A percentile compares a stretch with the other conserved stretches of the same genome.
These are phyloP conservation scores for Daldinia sp. DNA, from an alignment of 2,329 filamentous ascomycete species.

Conservation along the genomic window DNA sequence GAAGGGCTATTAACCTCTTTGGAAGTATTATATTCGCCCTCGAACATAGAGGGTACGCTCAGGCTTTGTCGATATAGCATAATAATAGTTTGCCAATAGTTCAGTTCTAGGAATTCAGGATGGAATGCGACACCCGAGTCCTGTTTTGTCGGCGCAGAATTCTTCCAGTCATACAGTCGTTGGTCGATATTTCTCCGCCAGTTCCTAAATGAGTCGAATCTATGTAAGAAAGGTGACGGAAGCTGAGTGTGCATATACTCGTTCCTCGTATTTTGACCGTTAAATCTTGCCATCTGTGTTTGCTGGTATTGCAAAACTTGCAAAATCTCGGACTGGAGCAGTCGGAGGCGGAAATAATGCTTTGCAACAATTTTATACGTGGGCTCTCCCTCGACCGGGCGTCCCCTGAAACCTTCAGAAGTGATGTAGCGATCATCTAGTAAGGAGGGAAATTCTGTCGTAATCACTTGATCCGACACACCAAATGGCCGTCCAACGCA, in stretches of 20 bases:
- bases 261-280: slow-evolving; percentile 73
- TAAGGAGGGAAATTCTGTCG: slow-evolving; percentile 91
- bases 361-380: slow-evolving; percentile 93
- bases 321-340: slow-evolving; percentile 93
- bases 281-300: slow-evolving; percentile 79
- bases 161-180: slow-evolving; percentile 87
- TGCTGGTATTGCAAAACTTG: slow-evolving; percentile 95
- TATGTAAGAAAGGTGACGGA: slow-evolving; percentile 85
- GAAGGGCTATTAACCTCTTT: slow-evolving; percentile 73
- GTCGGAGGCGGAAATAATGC: slow-evolving; percentile 89
- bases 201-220: slow-evolving; percentile 85
- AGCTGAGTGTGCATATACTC: slow-evolving; percentile 82
- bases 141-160: slow-evolving; percentile 78
- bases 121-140: slow-evolving; percentile 92
- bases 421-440: slow-evolving; percentile 92
- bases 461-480: slow-evolving; percentile 95
- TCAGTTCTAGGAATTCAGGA: slow-evolving; percentile 89
- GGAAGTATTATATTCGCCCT: slow-evolving; percentile 78
- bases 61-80: slow-evolving; percentile 95
- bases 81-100: slow-evolving; percentile 98
- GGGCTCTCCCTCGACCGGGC: slow-evolving; percentile 69
- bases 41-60: slow-evolving; percentile 85
- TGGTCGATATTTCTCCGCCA: slow-evolving; percentile 92
- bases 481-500: slow-evolving; percentile 94
- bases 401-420: slow-evolving; percentile 76